phyloP scores from a whole-genome alignment of 2,329 filamentous ascomycete genomes.

The Didymella segeticola region DNA sequence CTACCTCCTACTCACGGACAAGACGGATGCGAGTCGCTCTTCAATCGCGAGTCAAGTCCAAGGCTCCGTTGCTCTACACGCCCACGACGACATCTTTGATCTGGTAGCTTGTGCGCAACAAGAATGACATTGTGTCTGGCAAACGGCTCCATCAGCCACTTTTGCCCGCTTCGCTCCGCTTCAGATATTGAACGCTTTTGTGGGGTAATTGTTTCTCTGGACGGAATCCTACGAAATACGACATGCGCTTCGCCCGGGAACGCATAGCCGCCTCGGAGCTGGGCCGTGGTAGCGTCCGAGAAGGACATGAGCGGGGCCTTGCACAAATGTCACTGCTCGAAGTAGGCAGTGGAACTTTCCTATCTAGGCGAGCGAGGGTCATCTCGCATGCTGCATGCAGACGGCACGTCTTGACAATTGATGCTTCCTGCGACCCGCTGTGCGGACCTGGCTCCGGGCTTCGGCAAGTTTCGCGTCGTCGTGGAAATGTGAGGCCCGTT shows the following conservation, averaged over 20 bases:
- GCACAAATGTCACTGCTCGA: not conserved
- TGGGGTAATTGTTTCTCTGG: too few relatives aligned
- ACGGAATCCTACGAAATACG: too few relatives aligned
- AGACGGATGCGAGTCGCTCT: not conserved
- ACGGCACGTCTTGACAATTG: not conserved
- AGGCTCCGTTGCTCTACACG: too few relatives aligned
- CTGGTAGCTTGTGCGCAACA: too few relatives aligned
- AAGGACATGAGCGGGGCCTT: too few relatives aligned
- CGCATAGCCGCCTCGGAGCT: not conserved
- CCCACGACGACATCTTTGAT: too few relatives aligned
- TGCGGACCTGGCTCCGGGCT: constrained; percentile 2
- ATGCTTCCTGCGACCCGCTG: not conserved
- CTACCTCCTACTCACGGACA: not conserved
- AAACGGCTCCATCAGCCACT: too few relatives aligned
- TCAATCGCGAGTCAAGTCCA: not conserved
- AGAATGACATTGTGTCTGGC: too few relatives aligned
- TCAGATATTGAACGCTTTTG: not conserved
- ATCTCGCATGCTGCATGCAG: not conserved
- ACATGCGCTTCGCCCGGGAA: not conserved
- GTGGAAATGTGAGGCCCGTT: too few relatives aligned
- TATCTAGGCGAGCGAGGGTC: not conserved
- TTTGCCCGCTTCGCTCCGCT: not conserved
- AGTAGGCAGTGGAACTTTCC: not conserved
- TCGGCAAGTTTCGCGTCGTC: not conserved
- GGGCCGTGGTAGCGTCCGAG: not conserved